phyloP scores from a whole-genome alignment of 2,329 filamentous ascomycete genomes.

The Plectosphaerella cucumerina region DNA sequence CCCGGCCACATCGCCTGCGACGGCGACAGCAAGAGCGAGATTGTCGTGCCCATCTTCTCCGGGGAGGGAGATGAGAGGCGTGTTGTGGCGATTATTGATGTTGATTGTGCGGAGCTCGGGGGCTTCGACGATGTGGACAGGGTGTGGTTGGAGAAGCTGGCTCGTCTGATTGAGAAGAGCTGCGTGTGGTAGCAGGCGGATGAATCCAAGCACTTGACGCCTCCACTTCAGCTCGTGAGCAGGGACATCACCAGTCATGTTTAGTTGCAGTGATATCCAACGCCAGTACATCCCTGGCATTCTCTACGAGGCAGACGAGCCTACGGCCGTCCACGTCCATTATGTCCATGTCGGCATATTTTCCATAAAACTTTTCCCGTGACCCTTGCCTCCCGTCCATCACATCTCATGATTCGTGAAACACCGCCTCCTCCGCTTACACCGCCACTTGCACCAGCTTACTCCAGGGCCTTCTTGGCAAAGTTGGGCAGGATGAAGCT shows the following conservation, averaged over 20 bases:
- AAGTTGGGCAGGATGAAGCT: slow-evolving; percentile 92
- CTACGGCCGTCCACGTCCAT: too few species aligned
- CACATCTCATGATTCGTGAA: background rate
- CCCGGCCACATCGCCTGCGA: slow-evolving; percentile 83
- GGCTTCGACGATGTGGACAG: slow-evolving; percentile 70
- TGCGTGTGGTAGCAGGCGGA: slow-evolving; percentile 57
- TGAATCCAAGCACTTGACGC: too few species aligned
- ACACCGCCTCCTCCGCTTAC: background rate
- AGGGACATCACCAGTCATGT: too few species aligned
- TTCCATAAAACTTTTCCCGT: background rate
- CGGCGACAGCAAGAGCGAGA: slow-evolving; percentile 69
- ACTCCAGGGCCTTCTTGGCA: slow-evolving; percentile 71
- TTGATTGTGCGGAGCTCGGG: slow-evolving; percentile 65
- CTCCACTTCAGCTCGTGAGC: too few species aligned
- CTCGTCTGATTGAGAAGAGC: slow-evolving; percentile 49
- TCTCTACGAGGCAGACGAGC: too few species aligned
- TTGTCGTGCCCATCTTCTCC: slow-evolving; percentile 69
- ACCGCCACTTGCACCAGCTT: slow-evolving; percentile 16
- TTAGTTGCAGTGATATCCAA: too few species aligned
- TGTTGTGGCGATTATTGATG: slow-evolving; percentile 72
- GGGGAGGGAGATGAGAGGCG: slow-evolving; percentile 15
- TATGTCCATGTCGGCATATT: too few species aligned
- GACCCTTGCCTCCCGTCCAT: background rate
- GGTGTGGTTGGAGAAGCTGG: slow-evolving; percentile 62
- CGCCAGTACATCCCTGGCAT: too few species aligned